A percentile compares a stretch with the other conserved stretches of the same genome.
Evolutionary conservation across 2,329 filamentous ascomycete genomes (phyloP).

Genomic region (Teratosphaeria pseudoeucalypti): DNA sequence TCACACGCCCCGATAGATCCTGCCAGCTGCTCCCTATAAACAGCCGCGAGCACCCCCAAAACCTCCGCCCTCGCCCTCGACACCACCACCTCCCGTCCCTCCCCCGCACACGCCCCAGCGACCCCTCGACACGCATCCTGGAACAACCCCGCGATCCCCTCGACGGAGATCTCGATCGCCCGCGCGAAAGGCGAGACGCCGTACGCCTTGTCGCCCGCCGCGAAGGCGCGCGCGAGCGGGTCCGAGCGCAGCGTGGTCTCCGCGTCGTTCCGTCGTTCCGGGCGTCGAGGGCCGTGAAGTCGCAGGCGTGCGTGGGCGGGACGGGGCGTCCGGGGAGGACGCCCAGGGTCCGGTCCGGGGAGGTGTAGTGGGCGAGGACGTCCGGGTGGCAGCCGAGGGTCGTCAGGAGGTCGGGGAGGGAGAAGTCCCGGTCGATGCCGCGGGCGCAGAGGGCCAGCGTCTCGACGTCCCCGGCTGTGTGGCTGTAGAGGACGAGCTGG

Average conservation of each 20-base stretch:
- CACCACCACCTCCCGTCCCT: background rate
- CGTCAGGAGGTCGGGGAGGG: background rate
- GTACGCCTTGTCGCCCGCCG: background rate
- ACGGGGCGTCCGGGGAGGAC: background rate
- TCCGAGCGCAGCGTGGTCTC: background rate
- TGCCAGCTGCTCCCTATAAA: background rate
- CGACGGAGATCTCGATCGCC: background rate
- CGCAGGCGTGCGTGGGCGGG: background rate
- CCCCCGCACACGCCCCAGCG: background rate
- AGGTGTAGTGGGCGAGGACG: background rate
- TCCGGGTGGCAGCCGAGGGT: background rate
- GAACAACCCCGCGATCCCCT: background rate
- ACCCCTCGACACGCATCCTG: background rate
- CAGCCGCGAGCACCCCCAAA: background rate
- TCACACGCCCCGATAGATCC: background rate
- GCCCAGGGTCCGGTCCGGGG: background rate
- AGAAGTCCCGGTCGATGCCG: background rate
- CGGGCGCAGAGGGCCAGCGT: conserved; percentile 2
- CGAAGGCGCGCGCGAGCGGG: background rate
- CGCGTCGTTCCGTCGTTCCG: background rate
- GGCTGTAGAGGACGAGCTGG: conserved; percentile 3
- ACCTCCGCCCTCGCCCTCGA: background rate
- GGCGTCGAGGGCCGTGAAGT: background rate
- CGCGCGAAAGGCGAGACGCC: background rate
- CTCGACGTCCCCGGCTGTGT: background rate